Evolutionary conservation across 75 land plant genomes (phyloP), one percentile per base, ranked within the genome.

Genomic region (Picea sitchensis): DNA sequence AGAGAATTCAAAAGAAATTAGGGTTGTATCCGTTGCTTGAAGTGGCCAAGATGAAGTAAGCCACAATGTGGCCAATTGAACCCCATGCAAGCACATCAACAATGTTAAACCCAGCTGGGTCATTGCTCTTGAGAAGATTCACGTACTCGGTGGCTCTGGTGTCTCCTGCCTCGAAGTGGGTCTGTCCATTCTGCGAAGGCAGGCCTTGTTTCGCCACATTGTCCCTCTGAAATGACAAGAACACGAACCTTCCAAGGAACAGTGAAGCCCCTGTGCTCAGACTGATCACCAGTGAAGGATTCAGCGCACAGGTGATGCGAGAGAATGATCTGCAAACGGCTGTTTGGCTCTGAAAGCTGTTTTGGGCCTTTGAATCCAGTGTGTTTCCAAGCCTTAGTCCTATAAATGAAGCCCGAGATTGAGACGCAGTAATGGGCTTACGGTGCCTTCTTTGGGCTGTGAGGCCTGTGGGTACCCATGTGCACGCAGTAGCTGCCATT

Each of bases 61-160:
- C 99, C 5, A 95, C 88, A 76, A 93, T 87, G 80, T 97, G 99
- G 34, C 99, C 99, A 36, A 97, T 88, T 72, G 99, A 94, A 5
- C 98, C 99, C 99, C 99, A 97, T 8, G 96, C 94, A 11, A 97
- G 92, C 14, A 97, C 98, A 76, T 97, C 99, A 21, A 97, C 94
- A 73, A 97, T 83, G 86, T 95, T 97, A 77, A 97, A 97, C 38
- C 99, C 99, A 5, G 97, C 98, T 8, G 99, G 99, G 76, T 97
- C 99, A 74, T 95, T 95, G 62, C 92, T 93, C 82, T 97, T 91
- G 62, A 97, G 82, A 15, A 97, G 61, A 69, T 89, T 84, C 2
- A 82, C 81, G 64, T 86, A 95, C 86, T 97, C 99, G 78, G 88
- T 85, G 65, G 99, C 99, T 5, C 99, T 59, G 36, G 74, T 60